Base-by-base conservation (phyloP, 768 basidiomycete species). In the Auricularia auricula-judae region DNA sequence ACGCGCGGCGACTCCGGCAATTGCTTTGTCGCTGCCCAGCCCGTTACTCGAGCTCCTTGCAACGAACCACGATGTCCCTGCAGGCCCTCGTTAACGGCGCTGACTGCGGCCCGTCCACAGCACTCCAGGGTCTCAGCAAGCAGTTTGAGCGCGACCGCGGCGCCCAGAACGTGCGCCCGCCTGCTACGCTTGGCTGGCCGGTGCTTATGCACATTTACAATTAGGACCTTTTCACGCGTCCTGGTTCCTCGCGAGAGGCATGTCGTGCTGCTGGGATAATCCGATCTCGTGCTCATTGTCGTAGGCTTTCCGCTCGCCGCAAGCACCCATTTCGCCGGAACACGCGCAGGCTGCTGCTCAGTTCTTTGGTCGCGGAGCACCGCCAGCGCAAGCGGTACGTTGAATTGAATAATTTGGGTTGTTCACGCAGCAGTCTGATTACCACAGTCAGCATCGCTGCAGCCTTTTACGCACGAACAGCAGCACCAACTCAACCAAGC, bases 91-190 rank as follows among this genome's bases (percentile, higher is more conserved):
- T 86, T 23, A 84, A 82, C 58, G 86, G 85, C 51, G 79, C 89
- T 1, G 91, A 93, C 54, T 96, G 93, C 68, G 93, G 93, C 0
- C 92, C 93, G 4, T 82, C 83, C 0, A 96, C 93, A 72, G 85
- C 91, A 11, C 74, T 96, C 18, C 89, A 91, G 70, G 83, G 81
- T 16, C 82, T 96, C 4, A 81, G 88, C 0, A 94, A 93, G 71
- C 80, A 82, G 56, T 87, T 93, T 67, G 89, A 91, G 67, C 80
- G 82, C 54, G 92, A 94, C 72, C 81, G 89, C 69, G 89, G 89
- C 8, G 71, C 83, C 1, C 89, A 91, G 72, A 90, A 91, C 79
- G 91, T 92, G 70, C 29, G 54, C 63, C 53, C 66, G 39, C 39
- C 62, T 65, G 62, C 66, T 43, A 67, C 66, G 64, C 47, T 54